phyloP scores from a whole-genome alignment of 1,284 basidiomycete genomes.

The Singerocomus rubriflavus region DNA sequence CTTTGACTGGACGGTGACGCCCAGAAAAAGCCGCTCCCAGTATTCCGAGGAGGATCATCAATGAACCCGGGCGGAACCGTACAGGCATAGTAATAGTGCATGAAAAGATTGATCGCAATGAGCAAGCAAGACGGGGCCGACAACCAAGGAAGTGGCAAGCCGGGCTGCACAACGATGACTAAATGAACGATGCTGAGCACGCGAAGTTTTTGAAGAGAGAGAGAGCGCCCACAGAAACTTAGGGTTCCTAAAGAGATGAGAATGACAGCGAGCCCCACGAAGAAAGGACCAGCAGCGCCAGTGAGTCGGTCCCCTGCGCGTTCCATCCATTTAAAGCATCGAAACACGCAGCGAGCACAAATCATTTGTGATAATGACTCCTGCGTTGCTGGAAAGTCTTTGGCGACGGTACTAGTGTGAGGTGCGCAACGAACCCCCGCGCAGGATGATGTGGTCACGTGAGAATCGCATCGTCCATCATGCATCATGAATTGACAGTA shows the following conservation, averaged over 20 bases:
- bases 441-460: too few relatives aligned
- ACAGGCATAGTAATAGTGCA: conserved; percentile 84
- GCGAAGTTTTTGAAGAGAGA: background rate
- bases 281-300: conserved; percentile 87
- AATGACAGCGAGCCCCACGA: conserved; percentile 74
- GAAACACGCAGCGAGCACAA: conserved; percentile 66
- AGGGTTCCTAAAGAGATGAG: conserved; percentile 69
- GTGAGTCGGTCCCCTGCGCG: conserved; percentile 76
- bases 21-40: conserved; percentile 51
- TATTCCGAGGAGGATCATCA: conserved; percentile 31
- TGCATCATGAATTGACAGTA: too few relatives aligned
- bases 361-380: conserved; percentile 36
- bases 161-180: conserved; percentile 76
- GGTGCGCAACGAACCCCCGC: too few relatives aligned
- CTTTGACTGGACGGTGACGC: conserved; percentile 38
- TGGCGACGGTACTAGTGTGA: too few relatives aligned
- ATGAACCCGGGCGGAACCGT: conserved; percentile 75
- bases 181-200: background rate
- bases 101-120: conserved; percentile 74
- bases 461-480: too few relatives aligned
- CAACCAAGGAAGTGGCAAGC: conserved; percentile 50
- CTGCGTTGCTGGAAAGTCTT: background rate
- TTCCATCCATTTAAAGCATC: conserved; percentile 84
- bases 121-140: conserved; percentile 67
- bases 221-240: conserved; percentile 72